Percentiles rank a stretch among this genome's conserved stretches.
phyloP scores from a whole-genome alignment of 2,329 filamentous ascomycete species.

The Hypoxylon sp. region DNA sequence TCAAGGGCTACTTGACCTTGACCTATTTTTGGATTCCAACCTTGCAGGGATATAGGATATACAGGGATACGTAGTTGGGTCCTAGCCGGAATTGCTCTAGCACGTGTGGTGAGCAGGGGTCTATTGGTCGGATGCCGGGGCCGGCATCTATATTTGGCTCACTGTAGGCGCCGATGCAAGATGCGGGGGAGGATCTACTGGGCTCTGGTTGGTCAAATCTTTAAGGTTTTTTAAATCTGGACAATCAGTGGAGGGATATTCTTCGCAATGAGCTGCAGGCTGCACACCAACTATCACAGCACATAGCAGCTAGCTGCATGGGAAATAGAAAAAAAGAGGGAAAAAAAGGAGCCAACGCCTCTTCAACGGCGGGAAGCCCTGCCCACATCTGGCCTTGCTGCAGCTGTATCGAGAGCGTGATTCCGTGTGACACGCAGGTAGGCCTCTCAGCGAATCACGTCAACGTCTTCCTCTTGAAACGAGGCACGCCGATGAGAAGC shows the following conservation, averaged over 20 bases:
- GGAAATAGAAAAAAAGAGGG: neutral
- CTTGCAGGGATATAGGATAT: conserved; percentile 4
- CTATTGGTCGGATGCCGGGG: conserved; percentile 22
- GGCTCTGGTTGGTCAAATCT: conserved; percentile 31
- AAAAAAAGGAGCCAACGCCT: conserved; percentile 11
- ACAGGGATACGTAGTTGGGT: neutral
- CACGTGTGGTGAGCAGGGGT: conserved; percentile 9
- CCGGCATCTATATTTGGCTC: conserved; percentile 44
- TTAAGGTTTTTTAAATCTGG: conserved; percentile 23
- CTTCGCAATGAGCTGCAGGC: conserved; percentile 33
- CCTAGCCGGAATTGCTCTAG: conserved; percentile 23
- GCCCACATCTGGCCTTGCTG: conserved; percentile 17
- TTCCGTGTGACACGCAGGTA: conserved; percentile 37
- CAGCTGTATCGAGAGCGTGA: conserved; percentile 5
- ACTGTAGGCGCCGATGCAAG: conserved; percentile 40
- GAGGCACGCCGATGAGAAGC: conserved; percentile 25
- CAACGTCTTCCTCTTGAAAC: conserved; percentile 28
- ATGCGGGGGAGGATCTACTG: conserved; percentile 34
- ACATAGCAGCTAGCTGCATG: conserved; percentile 14
- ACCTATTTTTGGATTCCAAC: conserved; percentile 38
- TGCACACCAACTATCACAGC: conserved; percentile 38
- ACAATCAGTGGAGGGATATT: conserved; percentile 15
- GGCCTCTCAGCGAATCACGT: conserved; percentile 33
- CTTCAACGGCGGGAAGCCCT: conserved; percentile 24
- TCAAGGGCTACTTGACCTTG: neutral